Evolutionary conservation across 2,329 filamentous ascomycete species (phyloP), one percentile per base, ranked within the genome.

Genomic region (Bretziella fagacearum): DNA sequence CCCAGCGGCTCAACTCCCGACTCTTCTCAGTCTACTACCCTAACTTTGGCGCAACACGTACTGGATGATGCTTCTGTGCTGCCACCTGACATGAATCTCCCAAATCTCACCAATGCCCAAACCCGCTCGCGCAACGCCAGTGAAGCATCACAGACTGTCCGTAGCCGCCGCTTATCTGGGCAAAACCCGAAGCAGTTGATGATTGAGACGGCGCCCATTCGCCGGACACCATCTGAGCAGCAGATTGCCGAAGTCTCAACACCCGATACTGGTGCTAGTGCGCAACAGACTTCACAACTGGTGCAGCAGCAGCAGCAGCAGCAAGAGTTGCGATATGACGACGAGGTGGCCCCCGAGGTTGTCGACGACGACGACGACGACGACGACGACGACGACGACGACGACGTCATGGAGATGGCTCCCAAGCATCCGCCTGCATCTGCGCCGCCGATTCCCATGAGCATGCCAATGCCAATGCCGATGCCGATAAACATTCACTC

Each of bases 161-260:
- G 84, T 46, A 84, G 73, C 55, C 74, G 87, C 51, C 74, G 87
- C 52, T 65, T 93, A 26, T 94, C 87, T 3, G 83, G 81, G 6
- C 79, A 84, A 55, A 84, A 84, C 55, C 66, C 74, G 11, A 87
- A 83, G 59, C 82, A 87, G 56, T 67, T 96, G 44, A 93, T 86
- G 63, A 95, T 96, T 48, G 84, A 95, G 60, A 95, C 86, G 13
- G 6, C 43, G 39, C 26, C 45, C 8, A 0, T 47, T 23, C 29
- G 45, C 20, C 48, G 32, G 29, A 25, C 35, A 8, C 55, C 59
- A 6, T 62, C 42, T 15, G 44, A 41, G 23, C n/a, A 37, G n/a
- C 33, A 49, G 8, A 49, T 49, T 41, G 17, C 15, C n/a, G 47
- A 49, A 20, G 36, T 49, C 17, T 7, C 20, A 3, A 41, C 47